Evolutionary conservation across 768 basidiomycete species (phyloP).

Genomic region (Hericium erinaceus): DNA sequence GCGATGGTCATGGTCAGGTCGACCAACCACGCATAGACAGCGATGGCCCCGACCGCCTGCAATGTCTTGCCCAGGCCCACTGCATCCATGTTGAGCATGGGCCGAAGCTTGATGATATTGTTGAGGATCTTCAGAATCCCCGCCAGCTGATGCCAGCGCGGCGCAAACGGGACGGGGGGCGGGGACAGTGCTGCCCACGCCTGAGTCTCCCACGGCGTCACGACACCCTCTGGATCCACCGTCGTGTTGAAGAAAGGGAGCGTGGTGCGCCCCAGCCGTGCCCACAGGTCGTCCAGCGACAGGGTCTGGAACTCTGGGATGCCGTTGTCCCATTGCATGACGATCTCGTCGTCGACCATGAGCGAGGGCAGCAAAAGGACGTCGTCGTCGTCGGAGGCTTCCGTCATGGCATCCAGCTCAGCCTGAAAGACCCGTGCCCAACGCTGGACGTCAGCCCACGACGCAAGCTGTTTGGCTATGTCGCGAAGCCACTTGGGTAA

Average conservation of each 20-base stretch:
- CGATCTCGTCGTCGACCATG: background rate
- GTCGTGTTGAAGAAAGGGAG: background rate
- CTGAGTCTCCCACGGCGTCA: slow-evolving; percentile 1
- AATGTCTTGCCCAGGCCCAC: slow-evolving; percentile 19
- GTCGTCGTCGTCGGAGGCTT: too few species aligned
- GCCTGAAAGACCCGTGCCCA: too few species aligned
- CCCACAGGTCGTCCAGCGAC: slow-evolving; percentile 1
- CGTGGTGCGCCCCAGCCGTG: background rate
- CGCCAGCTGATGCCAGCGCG: slow-evolving; percentile 3
- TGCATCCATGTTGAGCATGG: slow-evolving; percentile 18
- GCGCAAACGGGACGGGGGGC: background rate
- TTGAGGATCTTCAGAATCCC: slow-evolving; percentile 16
- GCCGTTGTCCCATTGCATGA: background rate
- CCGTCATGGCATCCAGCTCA: too few species aligned
- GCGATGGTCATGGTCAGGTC: background rate
- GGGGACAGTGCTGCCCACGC: slow-evolving; percentile 9
- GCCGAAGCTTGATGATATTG: background rate
- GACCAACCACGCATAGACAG: slow-evolving; percentile 1
- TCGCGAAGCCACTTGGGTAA: too few species aligned
- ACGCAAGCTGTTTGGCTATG: too few species aligned
- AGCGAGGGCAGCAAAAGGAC: background rate
- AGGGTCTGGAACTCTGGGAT: background rate
- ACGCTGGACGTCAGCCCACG: too few species aligned
- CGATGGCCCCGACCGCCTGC: slow-evolving; percentile 14
- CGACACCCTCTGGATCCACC: background rate